Evolutionary conservation across 73 alveolate genomes (phyloP).

Genomic region (Blepharisma stoltei): DNA sequence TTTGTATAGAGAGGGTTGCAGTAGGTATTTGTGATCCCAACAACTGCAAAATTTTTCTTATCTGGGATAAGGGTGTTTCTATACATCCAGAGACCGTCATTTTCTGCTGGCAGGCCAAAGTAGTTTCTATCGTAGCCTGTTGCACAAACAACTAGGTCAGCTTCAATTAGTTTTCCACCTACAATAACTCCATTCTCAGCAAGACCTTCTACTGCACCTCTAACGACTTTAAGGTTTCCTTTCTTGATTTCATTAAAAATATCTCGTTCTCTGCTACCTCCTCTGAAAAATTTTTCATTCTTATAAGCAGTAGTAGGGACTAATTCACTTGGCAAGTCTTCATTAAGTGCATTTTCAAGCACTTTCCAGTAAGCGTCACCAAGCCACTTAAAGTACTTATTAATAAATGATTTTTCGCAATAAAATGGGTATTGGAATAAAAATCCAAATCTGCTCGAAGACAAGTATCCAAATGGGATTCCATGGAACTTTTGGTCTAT

Average conservation of each 20-base stretch:
- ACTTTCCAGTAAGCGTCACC: not conserved
- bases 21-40: conserved; percentile 6
- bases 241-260: not conserved
- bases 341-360: not conserved
- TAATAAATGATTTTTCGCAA: not conserved
- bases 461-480: not conserved
- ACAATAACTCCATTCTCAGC: not conserved
- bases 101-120: not conserved
- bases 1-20: not conserved
- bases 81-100: conserved; percentile 11
- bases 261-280: not conserved
- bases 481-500: not conserved
- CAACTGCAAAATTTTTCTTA: not conserved
- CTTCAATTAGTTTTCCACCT: not conserved
- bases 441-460: not conserved
- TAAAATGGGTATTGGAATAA: conserved; percentile 16
- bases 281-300: conserved; percentile 1
- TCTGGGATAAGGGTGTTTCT: conserved; percentile 1
- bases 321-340: not conserved
- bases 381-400: not conserved
- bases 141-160: not conserved
- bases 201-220: not conserved
- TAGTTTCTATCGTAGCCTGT: not conserved
- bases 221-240: not conserved
- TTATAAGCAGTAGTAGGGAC: not conserved